These are phyloP conservation scores for Melampsora americana DNA, from an alignment of 1,284 basidiomycete species.

Conservation along the genomic window DNA sequence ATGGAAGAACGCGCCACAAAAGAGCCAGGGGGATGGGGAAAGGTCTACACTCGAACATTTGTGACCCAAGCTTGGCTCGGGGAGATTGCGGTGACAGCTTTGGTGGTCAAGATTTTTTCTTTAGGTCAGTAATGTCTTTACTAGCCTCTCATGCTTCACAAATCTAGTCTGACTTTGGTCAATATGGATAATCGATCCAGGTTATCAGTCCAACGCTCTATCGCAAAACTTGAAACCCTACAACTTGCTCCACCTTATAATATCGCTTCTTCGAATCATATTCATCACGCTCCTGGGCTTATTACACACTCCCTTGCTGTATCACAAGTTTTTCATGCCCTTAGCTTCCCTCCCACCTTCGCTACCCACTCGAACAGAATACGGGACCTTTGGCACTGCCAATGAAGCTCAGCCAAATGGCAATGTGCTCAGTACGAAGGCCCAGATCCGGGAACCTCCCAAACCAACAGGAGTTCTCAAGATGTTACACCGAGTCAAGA, in stretches of 20 bases:
- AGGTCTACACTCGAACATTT: slow-evolving; percentile 33
- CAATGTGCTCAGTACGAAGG: slow-evolving; percentile 39
- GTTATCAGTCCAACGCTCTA: not conserved
- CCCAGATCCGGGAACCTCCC: slow-evolving; percentile 36
- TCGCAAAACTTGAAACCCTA: slow-evolving; percentile 8
- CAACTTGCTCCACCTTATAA: slow-evolving; percentile 34
- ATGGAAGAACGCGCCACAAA: slow-evolving; percentile 26
- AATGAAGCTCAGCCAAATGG: slow-evolving; percentile 27
- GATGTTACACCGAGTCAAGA: slow-evolving; percentile 57
- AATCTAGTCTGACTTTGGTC: too few relatives aligned
- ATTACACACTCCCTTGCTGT: slow-evolving; percentile 17
- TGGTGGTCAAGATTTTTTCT: slow-evolving; percentile 22
- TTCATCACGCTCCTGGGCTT: slow-evolving; percentile 26
- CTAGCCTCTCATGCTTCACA: not conserved
- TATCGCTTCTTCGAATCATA: slow-evolving; percentile 19
- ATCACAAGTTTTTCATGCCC: slow-evolving; percentile 28
- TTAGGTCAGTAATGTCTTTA: not conserved
- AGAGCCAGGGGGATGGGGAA: slow-evolving; percentile 37
- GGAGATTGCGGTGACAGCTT: slow-evolving; percentile 25
- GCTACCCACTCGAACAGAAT: slow-evolving; percentile 5
- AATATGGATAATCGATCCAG: too few relatives aligned
- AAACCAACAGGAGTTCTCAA: slow-evolving; percentile 42
- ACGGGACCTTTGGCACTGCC: slow-evolving; percentile 37
- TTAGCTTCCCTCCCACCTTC: slow-evolving; percentile 12
- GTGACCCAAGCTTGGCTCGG: slow-evolving; percentile 20